Evolutionary conservation across 1,284 basidiomycete genomes (phyloP).

Genomic region (Peniophora sp.): DNA sequence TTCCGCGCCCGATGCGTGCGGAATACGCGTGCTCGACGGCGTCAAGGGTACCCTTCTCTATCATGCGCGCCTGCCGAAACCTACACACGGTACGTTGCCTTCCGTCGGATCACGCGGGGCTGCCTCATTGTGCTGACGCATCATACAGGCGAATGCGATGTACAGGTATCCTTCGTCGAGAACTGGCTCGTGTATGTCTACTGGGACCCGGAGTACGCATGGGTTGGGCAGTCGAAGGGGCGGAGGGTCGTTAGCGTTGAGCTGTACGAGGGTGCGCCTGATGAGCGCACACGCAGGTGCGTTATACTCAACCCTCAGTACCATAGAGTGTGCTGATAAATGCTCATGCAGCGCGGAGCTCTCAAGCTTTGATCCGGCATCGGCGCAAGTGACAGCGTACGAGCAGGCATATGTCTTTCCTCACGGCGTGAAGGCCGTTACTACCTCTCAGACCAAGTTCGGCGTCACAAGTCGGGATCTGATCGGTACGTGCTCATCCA

Average conservation of each 20-base stretch:
- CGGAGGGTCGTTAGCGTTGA: constrained; percentile 76
- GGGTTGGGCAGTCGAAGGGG: constrained; percentile 51
- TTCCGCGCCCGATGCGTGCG: constrained; percentile 33
- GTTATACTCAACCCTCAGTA: constrained; percentile 8
- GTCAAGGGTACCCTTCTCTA: constrained; percentile 76
- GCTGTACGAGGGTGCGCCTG: constrained; percentile 72
- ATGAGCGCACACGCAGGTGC: constrained; percentile 68
- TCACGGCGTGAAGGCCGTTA: constrained; percentile 58
- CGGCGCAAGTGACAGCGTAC: constrained; percentile 42
- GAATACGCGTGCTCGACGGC: constrained; percentile 71
- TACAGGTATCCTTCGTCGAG: constrained; percentile 71
- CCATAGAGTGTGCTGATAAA: constrained; percentile 5
- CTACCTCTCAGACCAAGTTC: constrained; percentile 76
- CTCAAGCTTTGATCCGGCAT: constrained; percentile 54
- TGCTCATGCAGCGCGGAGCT: constrained; percentile 52
- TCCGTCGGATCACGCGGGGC: too few relatives aligned
- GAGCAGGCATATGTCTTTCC: constrained; percentile 72
- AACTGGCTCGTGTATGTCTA: constrained; percentile 94
- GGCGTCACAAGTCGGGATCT: constrained; percentile 87
- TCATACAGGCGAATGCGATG: constrained; percentile 45
- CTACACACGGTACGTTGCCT: constrained; percentile 13
- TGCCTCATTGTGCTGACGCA: too few relatives aligned
- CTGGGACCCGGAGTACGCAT: constrained; percentile 49
- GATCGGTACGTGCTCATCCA: constrained; percentile 47
- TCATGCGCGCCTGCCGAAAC: constrained; percentile 40